Percentiles rank a stretch among this genome's conserved stretches.
These are phyloP conservation scores for Mariannaea sp. DNA, from an alignment of 2,329 filamentous ascomycete species.

Conservation along the genomic window DNA sequence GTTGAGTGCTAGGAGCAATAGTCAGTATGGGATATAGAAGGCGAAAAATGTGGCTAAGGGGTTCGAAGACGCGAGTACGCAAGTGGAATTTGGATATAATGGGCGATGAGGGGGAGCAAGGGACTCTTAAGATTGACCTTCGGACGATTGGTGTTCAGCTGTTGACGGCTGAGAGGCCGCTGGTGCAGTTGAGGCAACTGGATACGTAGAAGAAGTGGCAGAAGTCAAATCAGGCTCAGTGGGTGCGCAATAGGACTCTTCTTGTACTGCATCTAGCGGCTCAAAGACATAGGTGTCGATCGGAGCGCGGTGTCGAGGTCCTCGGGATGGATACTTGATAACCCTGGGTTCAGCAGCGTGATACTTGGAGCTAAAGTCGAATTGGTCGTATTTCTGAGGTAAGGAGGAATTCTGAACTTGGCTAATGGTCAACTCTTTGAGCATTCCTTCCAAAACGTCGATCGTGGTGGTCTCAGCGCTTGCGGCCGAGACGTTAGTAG, in stretches of 20 bases:
- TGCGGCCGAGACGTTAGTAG: constrained; percentile 1
- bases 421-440: constrained; percentile 37
- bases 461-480: constrained; percentile 22
- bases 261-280: constrained; percentile 41
- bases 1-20: constrained; percentile 15
- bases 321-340: constrained; percentile 29
- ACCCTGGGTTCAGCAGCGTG: constrained; percentile 14
- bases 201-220: constrained; percentile 3
- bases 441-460: constrained; percentile 27
- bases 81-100: neutral
- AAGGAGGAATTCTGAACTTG: constrained; percentile 35
- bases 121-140: constrained; percentile 25
- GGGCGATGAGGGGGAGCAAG: neutral
- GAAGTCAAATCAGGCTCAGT: neutral
- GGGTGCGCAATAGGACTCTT: constrained; percentile 33
- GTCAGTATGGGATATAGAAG: constrained; percentile 16
- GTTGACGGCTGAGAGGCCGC: constrained; percentile 1
- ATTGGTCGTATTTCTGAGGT: constrained; percentile 5
- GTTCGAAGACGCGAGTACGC: neutral
- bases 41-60: neutral
- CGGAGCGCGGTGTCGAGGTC: constrained; percentile 38
- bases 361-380: constrained; percentile 3
- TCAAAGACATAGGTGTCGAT: constrained; percentile 42
- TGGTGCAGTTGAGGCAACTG: constrained; percentile 9
- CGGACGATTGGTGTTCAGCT: constrained; percentile 3